A percentile compares a stretch with the other conserved stretches of the same genome.
phyloP scores from a whole-genome alignment of 176 grass and related monocot species.

The Avena sativa region DNA sequence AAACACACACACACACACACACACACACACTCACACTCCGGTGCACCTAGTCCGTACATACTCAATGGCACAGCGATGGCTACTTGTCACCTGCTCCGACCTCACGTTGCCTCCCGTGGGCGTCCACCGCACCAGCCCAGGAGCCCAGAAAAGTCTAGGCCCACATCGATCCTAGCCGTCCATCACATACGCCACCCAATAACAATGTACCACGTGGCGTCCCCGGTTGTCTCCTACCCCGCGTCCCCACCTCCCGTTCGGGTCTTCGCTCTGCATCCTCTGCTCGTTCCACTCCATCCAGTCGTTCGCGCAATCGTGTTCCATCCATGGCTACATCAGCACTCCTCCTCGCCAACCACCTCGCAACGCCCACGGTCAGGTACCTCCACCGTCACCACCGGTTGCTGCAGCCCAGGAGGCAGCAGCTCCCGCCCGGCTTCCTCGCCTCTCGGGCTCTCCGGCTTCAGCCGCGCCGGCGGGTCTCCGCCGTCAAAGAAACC shows the following conservation, averaged over 20 bases:
- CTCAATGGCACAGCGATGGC: conserved; percentile 28
- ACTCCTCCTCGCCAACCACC: conserved; percentile 50
- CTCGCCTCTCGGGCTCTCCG: neutral
- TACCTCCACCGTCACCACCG: conserved; percentile 15
- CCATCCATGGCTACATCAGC: conserved; percentile 65
- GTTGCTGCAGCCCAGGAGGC: conserved; percentile 10
- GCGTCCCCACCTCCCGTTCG: conserved; percentile 15
- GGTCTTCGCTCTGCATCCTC: conserved; percentile 1
- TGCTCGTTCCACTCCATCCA: conserved; percentile 10
- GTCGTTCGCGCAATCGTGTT: neutral
- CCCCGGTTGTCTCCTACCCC: neutral
- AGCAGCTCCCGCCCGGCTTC: conserved; percentile 23
- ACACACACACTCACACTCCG: neutral
- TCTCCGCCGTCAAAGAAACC: conserved; percentile 66
- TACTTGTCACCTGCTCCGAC: conserved; percentile 40
- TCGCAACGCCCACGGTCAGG: neutral
- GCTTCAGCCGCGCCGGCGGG: conserved; percentile 17
- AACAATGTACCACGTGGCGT: neutral
- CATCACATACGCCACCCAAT: neutral
- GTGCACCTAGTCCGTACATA: neutral
- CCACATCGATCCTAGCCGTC: conserved; percentile 29
- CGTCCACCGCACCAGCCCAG: neutral
- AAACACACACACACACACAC: neutral
- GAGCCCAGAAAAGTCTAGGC: neutral
- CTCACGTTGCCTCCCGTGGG: conserved; percentile 35